Evolutionary conservation across 805 yeast genomes (phyloP).

Genomic region (Spathaspora sp.): DNA sequence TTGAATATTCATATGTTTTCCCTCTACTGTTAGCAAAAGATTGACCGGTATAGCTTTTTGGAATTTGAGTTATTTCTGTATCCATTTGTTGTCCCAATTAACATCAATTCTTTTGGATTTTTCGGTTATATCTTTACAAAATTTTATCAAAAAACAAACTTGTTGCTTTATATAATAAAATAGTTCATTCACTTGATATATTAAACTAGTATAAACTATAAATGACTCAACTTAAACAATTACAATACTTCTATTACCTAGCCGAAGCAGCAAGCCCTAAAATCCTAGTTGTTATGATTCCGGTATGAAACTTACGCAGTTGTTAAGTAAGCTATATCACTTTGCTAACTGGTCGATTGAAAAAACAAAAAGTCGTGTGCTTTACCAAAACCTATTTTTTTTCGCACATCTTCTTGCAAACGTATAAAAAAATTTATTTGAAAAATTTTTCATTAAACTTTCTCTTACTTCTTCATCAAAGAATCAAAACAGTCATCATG

Average conservation of each 20-base stretch:
- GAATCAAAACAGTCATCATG: slow-evolving; percentile 65
- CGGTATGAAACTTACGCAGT: neutral
- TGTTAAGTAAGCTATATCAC: neutral
- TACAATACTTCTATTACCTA: neutral
- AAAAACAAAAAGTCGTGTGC: neutral
- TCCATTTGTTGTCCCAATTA: no score
- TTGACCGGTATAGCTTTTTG: no score
- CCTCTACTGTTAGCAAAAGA: no score
- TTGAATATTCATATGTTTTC: no score
- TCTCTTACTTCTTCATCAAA: slow-evolving; percentile 6
- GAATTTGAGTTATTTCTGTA: no score
- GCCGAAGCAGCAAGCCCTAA: no score
- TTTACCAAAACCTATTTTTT: neutral
- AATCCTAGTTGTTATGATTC: neutral
- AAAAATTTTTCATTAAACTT: slow-evolving; percentile 16
- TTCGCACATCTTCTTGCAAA: neutral
- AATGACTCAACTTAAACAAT: no score
- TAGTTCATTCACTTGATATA: no score
- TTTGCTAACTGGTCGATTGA: neutral
- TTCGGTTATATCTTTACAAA: no score
- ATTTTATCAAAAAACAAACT: no score
- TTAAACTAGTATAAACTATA: neutral
- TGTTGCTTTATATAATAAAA: no score
- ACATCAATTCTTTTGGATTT: no score
- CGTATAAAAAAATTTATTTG: slow-evolving; percentile 7